These are phyloP conservation scores for Teunomyces tritomae DNA, from an alignment of 805 yeast species.

Conservation along the genomic window DNA sequence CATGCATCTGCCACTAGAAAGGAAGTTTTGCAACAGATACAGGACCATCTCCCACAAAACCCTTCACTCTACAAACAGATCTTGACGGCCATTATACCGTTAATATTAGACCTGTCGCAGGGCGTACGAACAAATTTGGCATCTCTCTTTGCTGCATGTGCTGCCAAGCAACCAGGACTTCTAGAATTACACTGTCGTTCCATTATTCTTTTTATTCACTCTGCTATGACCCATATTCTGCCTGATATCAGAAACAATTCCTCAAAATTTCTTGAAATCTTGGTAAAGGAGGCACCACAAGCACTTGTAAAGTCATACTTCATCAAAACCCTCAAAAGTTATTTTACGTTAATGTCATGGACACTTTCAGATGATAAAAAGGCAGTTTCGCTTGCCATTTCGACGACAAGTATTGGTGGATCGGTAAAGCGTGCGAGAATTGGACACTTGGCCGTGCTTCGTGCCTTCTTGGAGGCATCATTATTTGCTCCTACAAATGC, in stretches of 20 bases:
- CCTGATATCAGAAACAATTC: conserved; percentile 75
- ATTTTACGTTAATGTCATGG: conserved; percentile 77
- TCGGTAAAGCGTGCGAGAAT: conserved; percentile 35
- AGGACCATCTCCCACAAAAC: conserved; percentile 50
- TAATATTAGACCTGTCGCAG: conserved; percentile 63
- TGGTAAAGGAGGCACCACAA: conserved; percentile 54
- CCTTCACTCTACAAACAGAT: conserved; percentile 56
- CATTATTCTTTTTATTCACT: conserved; percentile 70
- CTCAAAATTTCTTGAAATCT: conserved; percentile 58
- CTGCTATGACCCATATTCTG: conserved; percentile 91
- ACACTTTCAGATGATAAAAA: conserved; percentile 41
- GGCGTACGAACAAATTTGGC: conserved; percentile 61
- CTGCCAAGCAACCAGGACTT: conserved; percentile 50
- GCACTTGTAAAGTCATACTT: conserved; percentile 62
- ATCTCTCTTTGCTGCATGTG: conserved; percentile 46
- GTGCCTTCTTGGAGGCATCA: conserved; percentile 45
- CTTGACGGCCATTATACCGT: conserved; percentile 55
- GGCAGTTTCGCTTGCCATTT: conserved; percentile 33
- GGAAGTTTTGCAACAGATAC: conserved; percentile 60
- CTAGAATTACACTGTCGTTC: conserved; percentile 58
- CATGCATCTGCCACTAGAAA: conserved; percentile 69
- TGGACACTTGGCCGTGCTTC: conserved; percentile 42
- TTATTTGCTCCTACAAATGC: conserved; percentile 20
- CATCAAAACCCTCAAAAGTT: conserved; percentile 65
- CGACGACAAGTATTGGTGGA: conserved; percentile 35